Evolutionary conservation across 305 asterid species (phyloP).

Genomic region (Lippia alba): DNA sequence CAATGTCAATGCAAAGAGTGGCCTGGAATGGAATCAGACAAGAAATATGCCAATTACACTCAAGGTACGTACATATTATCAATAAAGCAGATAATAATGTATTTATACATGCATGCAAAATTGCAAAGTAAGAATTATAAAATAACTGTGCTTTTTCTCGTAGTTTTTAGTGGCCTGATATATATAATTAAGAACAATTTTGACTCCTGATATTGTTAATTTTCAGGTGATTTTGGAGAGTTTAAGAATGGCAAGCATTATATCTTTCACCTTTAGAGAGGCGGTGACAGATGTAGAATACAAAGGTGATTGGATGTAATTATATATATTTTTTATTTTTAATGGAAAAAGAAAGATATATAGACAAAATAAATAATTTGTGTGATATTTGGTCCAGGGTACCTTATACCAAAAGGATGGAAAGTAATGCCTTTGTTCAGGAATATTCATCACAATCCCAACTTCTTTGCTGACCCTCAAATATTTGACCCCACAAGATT

Average conservation of each 20-base stretch:
- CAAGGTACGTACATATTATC: conserved; percentile 52
- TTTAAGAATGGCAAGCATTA: conserved; percentile 87
- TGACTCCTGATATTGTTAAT: too few relatives aligned
- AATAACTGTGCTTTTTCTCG: neutral
- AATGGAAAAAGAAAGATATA: conserved; percentile 9
- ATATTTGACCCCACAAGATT: conserved; percentile 66
- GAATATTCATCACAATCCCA: conserved; percentile 73
- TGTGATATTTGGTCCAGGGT: conserved; percentile 42
- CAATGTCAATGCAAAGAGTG: conserved; percentile 42
- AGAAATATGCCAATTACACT: conserved; percentile 78
- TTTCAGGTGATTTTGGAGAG: conserved; percentile 82
- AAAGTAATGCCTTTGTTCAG: conserved; percentile 77
- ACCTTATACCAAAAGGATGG: conserved; percentile 81
- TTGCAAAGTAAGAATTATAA: neutral
- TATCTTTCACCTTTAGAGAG: conserved; percentile 91
- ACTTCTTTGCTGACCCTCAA: conserved; percentile 61
- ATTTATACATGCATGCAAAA: neutral
- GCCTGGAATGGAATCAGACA: conserved; percentile 75
- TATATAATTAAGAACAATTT: neutral
- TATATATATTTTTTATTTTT: too few relatives aligned
- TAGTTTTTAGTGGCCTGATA: neutral
- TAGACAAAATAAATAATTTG: conserved; percentile 5
- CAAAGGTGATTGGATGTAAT: conserved; percentile 53
- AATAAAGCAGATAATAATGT: too few relatives aligned
- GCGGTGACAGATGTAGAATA: conserved; percentile 88